Conservation (phyloP, 441 rosid genomes). For the Jatropha podagrica region DNA sequence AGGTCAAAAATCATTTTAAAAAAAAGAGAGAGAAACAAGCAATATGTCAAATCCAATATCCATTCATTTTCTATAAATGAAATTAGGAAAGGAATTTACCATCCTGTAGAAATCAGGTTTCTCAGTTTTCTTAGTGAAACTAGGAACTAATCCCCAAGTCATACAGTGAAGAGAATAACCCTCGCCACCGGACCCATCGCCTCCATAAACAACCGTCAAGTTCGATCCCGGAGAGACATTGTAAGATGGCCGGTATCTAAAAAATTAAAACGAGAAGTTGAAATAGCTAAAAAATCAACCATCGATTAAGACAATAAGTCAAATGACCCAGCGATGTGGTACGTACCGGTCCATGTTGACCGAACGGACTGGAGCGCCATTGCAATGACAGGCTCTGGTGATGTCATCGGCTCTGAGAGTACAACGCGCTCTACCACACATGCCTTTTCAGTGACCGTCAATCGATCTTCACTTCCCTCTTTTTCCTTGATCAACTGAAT, state of each 20-base stretch:
- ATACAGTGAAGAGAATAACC: slow-evolving; percentile 66
- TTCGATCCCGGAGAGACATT: slow-evolving; percentile 70
- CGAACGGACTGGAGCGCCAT: slow-evolving; percentile 35
- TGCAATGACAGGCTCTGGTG: slow-evolving; percentile 64
- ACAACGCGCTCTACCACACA: slow-evolving; percentile 91
- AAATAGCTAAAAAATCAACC: neutral
- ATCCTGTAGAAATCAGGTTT: slow-evolving; percentile 85
- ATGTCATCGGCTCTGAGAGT: slow-evolving; percentile 65
- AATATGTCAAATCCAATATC: neutral
- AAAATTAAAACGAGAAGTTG: neutral
- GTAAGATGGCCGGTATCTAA: slow-evolving; percentile 73
- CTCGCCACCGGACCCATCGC: slow-evolving; percentile 38
- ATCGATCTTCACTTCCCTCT: neutral
- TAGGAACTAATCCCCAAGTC: slow-evolving; percentile 89
- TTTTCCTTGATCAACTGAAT: neutral
- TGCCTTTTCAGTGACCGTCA: neutral
- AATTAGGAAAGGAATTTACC: slow-evolving; percentile 36
- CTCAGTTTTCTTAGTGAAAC: slow-evolving; percentile 71
- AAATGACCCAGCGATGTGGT: neutral
- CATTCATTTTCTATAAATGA: neutral
- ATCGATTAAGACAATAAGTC: neutral
- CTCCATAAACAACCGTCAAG: slow-evolving; percentile 62
- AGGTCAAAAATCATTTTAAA: neutral
- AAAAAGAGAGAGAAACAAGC: too few relatives aligned
- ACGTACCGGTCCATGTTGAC: slow-evolving; percentile 57